Base-by-base conservation (phyloP, 2,329 filamentous ascomycete genomes). In the Alternaria hordeiaustralica region DNA sequence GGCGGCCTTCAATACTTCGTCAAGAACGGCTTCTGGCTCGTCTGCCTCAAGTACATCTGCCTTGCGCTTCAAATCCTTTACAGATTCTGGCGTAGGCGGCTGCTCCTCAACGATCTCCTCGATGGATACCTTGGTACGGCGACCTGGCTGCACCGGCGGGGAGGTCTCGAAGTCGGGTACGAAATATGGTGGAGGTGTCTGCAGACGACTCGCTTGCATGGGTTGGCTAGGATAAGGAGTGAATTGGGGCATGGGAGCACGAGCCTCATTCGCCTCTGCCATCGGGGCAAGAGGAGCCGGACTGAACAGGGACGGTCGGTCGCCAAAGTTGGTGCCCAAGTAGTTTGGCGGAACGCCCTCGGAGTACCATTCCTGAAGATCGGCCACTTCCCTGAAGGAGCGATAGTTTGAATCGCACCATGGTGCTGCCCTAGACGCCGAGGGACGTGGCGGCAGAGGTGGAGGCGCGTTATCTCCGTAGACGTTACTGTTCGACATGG, bases 21-120 rank as follows among this genome's bases (percentile, higher is more conserved):
- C 25, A 10, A 30, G 18, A 15, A 18, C 12, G 4, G 49, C 23
- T n/a, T 15, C 2, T 10, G 26, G 53, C 11, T 71, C 65, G 6
- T 67, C 64, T 18, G 65, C 62, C 2, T 72, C 72, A 6, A 75
- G 43, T 2, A 68, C 71, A 21, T 77, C 74, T 3, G 76, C 76
- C 41, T 78, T 79, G 15, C 77, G 77, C 67, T 79, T 79, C 56
- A 71, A 56, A 47, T 63, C 65, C 4, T 68, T 73, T 3, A 75
- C 55, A 21, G 76, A 77, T 9, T 67, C 70, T 3, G 77, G 74
- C 1, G 76, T 77, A 6, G 68, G 73, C 15, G 77, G 75, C 33
- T 77, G 72, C 30, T 75, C 67, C 21, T 78, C 77, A 6, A 78
- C 73, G 44, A 78, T 78, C 53, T 78, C 75, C 2, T 70, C 65